Evolutionary conservation across 1,284 basidiomycete genomes (phyloP).

Genomic region (Trichosporon inkin): DNA sequence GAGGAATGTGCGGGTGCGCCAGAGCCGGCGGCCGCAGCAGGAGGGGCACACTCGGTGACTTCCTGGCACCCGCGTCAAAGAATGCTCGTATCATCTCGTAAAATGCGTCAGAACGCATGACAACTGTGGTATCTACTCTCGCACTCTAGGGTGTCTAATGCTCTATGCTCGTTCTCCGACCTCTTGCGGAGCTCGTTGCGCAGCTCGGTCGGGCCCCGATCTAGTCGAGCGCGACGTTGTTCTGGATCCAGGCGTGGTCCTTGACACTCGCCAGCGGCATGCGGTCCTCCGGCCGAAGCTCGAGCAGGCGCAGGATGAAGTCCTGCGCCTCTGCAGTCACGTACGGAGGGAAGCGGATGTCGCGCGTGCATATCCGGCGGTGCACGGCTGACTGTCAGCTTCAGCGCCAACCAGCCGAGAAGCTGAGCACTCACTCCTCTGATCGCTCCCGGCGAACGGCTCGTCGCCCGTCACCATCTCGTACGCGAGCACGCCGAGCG

Average conservation of each 20-base stretch:
- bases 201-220: too few relatives aligned
- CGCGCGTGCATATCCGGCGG: constrained; percentile 54
- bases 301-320: constrained; percentile 71
- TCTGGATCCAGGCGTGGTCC: constrained; percentile 75
- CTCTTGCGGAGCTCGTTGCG: too few relatives aligned
- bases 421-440: constrained; percentile 26
- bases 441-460: constrained; percentile 69
- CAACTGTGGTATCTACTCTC: too few relatives aligned
- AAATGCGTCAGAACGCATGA: too few relatives aligned
- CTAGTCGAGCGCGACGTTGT: constrained; percentile 1
- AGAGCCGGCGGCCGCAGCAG: too few relatives aligned
- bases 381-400: constrained; percentile 30
- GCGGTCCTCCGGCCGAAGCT: constrained; percentile 73
- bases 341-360: constrained; percentile 65
- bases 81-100: too few relatives aligned
- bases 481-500: constrained; percentile 88
- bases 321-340: constrained; percentile 61
- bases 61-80: too few relatives aligned
- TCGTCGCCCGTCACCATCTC: constrained; percentile 88
- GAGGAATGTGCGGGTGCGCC: too few relatives aligned
- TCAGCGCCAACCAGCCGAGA: not conserved
- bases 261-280: constrained; percentile 71
- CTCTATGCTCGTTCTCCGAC: too few relatives aligned
- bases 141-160: too few relatives aligned
- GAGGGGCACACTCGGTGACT: too few relatives aligned